Evolutionary conservation across 2,329 filamentous ascomycete genomes (phyloP).

Genomic region (Metarhizium robertsii): DNA sequence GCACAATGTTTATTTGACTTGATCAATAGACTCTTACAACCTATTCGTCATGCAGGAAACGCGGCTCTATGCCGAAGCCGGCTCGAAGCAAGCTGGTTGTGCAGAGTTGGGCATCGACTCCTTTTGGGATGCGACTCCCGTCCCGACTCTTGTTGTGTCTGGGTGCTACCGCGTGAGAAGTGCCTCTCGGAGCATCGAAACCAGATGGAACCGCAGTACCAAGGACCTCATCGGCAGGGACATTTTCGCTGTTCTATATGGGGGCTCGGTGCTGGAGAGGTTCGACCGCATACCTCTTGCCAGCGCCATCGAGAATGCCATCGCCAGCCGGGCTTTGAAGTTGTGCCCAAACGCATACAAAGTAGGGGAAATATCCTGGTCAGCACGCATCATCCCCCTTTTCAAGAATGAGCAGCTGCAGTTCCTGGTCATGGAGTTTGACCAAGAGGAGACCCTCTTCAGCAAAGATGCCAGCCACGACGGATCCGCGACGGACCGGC

Average conservation of each 20-base stretch:
- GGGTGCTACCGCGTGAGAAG: constrained; percentile 19
- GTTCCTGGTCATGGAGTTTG: constrained; percentile 24
- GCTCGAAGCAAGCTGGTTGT: background rate
- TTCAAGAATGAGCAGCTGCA: constrained; percentile 19
- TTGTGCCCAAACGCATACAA: constrained; percentile 13
- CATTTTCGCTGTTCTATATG: constrained; percentile 18
- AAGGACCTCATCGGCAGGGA: constrained; percentile 17
- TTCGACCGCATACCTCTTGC: constrained; percentile 17
- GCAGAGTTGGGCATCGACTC: background rate
- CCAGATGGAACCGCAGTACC: background rate
- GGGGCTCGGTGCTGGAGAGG: constrained; percentile 15
- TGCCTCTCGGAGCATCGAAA: constrained; percentile 14
- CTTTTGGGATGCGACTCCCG: constrained; percentile 17
- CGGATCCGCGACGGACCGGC: constrained; percentile 18
- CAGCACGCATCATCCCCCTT: constrained; percentile 21
- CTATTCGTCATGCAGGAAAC: background rate
- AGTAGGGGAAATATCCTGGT: constrained; percentile 14
- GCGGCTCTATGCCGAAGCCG: background rate
- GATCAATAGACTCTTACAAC: too few relatives aligned
- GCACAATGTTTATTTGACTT: too few relatives aligned
- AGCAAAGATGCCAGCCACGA: constrained; percentile 9
- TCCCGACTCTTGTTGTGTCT: constrained; percentile 21
- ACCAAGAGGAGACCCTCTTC: constrained; percentile 10
- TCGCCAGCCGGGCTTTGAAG: constrained; percentile 16
- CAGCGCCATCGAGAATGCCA: constrained; percentile 19